Evolutionary conservation across 306 rosid genomes (phyloP).

Genomic region (Quillaja saponaria): DNA sequence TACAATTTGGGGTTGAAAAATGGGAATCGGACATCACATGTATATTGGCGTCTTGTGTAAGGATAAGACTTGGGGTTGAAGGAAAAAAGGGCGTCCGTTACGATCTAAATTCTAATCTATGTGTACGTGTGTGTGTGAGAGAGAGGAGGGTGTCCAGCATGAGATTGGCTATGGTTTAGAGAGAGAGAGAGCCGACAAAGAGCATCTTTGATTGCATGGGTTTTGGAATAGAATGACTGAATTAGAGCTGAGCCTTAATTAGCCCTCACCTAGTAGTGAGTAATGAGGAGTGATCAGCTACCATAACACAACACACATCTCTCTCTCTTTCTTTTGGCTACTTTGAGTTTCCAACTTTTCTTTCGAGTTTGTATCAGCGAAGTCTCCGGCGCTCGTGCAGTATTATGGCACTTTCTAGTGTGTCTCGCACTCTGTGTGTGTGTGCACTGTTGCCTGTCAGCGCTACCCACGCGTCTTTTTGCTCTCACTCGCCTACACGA

Average conservation of each 20-base stretch:
- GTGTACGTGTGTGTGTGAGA: too few species aligned
- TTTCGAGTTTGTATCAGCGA: conserved; percentile 25
- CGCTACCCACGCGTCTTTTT: conserved; percentile 47
- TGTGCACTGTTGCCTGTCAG: conserved; percentile 43
- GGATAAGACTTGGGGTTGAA: too few species aligned
- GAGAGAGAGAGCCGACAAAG: conserved; percentile 56
- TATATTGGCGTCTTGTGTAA: too few species aligned
- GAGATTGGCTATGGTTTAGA: conserved; percentile 16
- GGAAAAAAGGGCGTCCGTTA: too few species aligned
- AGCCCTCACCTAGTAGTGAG: not conserved
- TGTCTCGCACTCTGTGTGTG: conserved; percentile 9
- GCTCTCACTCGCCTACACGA: conserved; percentile 31
- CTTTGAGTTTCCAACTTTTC: too few species aligned
- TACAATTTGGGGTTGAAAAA: too few species aligned
- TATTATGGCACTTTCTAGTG: conserved; percentile 17
- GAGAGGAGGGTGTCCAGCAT: conserved; percentile 20
- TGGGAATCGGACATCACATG: too few species aligned
- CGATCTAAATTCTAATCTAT: too few species aligned
- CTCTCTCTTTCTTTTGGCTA: too few species aligned
- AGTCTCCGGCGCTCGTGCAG: conserved; percentile 57
- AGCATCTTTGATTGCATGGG: conserved; percentile 69
- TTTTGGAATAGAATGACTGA: conserved; percentile 33
- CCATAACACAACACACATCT: too few species aligned
- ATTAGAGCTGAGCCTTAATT: too few species aligned
- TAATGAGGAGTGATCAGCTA: too few species aligned